phyloP scores from a whole-genome alignment of 2,329 filamentous ascomycete species.

The Pyrenophora tritici-repentis region DNA sequence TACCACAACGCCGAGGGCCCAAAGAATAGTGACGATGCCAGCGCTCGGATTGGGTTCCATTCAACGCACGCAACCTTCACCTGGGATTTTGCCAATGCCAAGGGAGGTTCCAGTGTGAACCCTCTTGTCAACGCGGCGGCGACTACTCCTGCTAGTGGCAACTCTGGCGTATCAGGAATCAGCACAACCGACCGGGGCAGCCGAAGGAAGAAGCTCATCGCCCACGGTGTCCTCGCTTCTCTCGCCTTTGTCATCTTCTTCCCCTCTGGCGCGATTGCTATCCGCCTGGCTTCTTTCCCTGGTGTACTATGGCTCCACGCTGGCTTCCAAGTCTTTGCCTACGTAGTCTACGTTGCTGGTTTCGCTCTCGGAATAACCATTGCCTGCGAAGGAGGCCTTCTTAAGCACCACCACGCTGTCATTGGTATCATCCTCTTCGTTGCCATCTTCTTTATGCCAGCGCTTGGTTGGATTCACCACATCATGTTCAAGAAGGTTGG shows the following conservation, averaged over 20 bases:
- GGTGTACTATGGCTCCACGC: constrained; percentile 53
- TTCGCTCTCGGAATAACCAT: constrained; percentile 59
- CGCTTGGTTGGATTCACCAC: constrained; percentile 59
- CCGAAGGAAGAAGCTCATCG: constrained; percentile 46
- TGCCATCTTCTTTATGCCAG: constrained; percentile 60
- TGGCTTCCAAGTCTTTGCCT: constrained; percentile 55
- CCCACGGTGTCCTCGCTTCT: constrained; percentile 51
- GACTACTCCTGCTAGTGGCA: constrained; percentile 21
- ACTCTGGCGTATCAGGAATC: background rate
- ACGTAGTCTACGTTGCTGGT: constrained; percentile 55
- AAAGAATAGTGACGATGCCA: constrained; percentile 54
- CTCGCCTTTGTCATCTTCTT: constrained; percentile 54
- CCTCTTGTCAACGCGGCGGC: constrained; percentile 45
- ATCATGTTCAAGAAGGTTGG: constrained; percentile 54
- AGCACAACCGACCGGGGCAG: background rate
- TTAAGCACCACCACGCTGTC: constrained; percentile 55
- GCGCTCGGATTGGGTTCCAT: constrained; percentile 54
- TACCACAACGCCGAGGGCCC: constrained; percentile 52
- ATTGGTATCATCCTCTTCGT: constrained; percentile 60
- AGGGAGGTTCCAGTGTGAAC: constrained; percentile 55
- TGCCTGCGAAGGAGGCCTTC: constrained; percentile 45
- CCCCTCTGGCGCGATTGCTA: constrained; percentile 51
- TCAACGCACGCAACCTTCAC: constrained; percentile 48
- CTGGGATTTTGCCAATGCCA: constrained; percentile 56
- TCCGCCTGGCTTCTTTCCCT: constrained; percentile 51